A percentile compares a stretch with the other conserved stretches of the same genome.
Evolutionary conservation across 2,329 filamentous ascomycete species (phyloP).

Genomic region (Epichloe uncinata): DNA sequence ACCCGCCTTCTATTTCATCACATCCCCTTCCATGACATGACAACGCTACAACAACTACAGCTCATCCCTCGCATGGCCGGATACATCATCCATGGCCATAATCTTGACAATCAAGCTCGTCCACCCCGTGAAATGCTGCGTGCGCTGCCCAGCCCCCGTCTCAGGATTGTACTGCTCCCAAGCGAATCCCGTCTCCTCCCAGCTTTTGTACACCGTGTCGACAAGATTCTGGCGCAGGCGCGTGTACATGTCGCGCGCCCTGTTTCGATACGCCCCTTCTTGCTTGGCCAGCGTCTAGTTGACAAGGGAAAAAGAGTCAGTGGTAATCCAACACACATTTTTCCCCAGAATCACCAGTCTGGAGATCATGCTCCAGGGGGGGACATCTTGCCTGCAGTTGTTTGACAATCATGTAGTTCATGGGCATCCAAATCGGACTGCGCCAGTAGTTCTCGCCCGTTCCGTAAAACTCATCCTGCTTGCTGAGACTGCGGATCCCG

Average conservation of each 20-base stretch:
- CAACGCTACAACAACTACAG: constrained; percentile 20
- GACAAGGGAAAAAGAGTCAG: background rate
- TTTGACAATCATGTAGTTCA: constrained; percentile 79
- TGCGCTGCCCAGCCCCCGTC: constrained; percentile 83
- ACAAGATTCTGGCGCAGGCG: constrained; percentile 73
- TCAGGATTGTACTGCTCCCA: constrained; percentile 98
- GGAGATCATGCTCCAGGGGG: too few relatives aligned
- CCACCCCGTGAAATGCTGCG: constrained; percentile 97
- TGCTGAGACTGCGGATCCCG: constrained; percentile 83
- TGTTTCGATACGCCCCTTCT: constrained; percentile 53
- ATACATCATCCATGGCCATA: constrained; percentile 78
- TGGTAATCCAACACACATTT: background rate
- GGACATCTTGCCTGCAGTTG: constrained; percentile 54
- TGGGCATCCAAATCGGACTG: constrained; percentile 87
- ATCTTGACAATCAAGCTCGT: constrained; percentile 97
- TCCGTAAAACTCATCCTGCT: constrained; percentile 68
- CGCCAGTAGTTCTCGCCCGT: constrained; percentile 97
- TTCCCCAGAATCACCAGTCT: background rate
- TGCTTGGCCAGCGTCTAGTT: constrained; percentile 47
- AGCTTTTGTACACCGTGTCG: constrained; percentile 75
- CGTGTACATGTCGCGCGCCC: constrained; percentile 62
- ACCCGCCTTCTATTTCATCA: too few relatives aligned
- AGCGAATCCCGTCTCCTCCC: constrained; percentile 85
- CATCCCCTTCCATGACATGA: too few relatives aligned
- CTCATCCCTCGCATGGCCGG: constrained; percentile 29